phyloP scores from a whole-genome alignment of 257 asterid species.

The Datura wrightii region DNA sequence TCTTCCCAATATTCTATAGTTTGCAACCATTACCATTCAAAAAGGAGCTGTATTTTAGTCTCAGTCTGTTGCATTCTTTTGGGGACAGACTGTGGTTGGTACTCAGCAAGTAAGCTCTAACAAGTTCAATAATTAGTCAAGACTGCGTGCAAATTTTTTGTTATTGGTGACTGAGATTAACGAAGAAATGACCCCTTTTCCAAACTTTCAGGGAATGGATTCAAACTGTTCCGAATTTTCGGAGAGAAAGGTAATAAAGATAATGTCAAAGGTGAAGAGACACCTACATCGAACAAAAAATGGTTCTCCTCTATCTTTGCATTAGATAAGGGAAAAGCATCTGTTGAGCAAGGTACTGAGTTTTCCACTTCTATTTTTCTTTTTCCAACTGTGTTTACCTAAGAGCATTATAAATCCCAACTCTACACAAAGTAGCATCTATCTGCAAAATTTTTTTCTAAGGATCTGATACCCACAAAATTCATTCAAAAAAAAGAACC shows the following conservation, averaged over 20 bases:
- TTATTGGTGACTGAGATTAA: background rate
- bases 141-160: background rate
- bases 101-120: slow-evolving; percentile 7
- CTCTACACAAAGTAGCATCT: background rate
- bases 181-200: background rate
- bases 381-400: background rate
- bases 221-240: slow-evolving; percentile 50
- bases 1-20: background rate
- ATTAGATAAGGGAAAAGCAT: slow-evolving; percentile 51
- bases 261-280: slow-evolving; percentile 45
- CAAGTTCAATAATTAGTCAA: background rate
- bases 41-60: background rate
- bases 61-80: background rate
- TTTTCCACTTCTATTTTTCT: slow-evolving; percentile 26
- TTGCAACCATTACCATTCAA: background rate
- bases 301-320: slow-evolving; percentile 63
- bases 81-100: background rate
- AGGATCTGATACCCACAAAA: background rate
- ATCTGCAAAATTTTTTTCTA: background rate
- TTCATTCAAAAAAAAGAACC: background rate
- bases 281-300: slow-evolving; percentile 47
- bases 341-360: slow-evolving; percentile 58
- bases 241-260: slow-evolving; percentile 50
- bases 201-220: slow-evolving; percentile 64
- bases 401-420: background rate